Conservation (phyloP, 306 rosid species). For the Trifolium fragiferum region DNA sequence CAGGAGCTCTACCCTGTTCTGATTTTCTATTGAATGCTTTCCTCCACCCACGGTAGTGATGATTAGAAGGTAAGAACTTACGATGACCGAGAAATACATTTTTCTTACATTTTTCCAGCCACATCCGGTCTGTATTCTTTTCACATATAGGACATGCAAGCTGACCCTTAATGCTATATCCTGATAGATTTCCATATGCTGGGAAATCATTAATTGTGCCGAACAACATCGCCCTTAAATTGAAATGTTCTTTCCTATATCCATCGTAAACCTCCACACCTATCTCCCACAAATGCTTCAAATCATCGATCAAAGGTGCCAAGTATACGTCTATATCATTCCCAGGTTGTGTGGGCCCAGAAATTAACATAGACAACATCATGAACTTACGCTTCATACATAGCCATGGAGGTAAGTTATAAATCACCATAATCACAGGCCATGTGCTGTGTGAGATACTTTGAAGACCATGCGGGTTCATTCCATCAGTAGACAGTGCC, state of each 20-base stretch:
- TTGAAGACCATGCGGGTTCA: not conserved
- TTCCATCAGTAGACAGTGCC: not conserved
- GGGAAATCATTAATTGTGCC: not conserved
- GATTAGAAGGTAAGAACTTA: not conserved
- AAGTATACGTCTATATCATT: not conserved
- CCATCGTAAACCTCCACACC: not conserved
- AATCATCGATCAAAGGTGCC: not conserved
- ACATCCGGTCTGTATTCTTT: not conserved
- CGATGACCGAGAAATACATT: not conserved
- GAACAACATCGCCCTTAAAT: not conserved
- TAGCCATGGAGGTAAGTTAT: not conserved
- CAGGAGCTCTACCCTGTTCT: not conserved
- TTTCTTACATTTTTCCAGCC: not conserved
- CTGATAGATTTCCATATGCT: not conserved
- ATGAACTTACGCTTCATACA: not conserved
- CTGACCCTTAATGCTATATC: not conserved
- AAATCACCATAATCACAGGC: not conserved
- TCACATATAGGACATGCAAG: not conserved
- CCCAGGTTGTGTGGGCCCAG: not conserved
- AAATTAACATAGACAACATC: not conserved
- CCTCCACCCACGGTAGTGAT: not conserved
- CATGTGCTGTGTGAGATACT: not conserved
- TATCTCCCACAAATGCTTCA: not conserved
- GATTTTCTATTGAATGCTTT: slow-evolving; percentile 1
- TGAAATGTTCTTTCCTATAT: not conserved